Base-by-base conservation (phyloP, 306 rosid genomes). In the Begonia loranthoides region DNA sequence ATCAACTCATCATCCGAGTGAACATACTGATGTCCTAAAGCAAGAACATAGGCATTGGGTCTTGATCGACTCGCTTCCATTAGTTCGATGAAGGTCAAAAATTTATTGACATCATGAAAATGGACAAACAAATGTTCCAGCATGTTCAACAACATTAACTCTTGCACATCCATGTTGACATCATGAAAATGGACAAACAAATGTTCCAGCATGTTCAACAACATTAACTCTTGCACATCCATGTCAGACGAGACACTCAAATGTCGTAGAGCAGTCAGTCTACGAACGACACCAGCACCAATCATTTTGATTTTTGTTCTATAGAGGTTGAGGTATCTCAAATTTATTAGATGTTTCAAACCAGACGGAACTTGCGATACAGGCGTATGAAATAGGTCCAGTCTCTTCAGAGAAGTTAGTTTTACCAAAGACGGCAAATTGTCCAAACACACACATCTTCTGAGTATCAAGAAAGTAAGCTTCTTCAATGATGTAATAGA, bases 401-500 rank as follows among this genome's bases (percentile, higher is more conserved):
- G 44, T 41, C 51, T 12, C 44, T 38, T 40, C 14, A 66, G 10
- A 4, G 15, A 38, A 13, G 38, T 40, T 15, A 52, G 41, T 12
- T 59, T 47, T 24, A 13, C 47, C 7, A 66, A 13, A 6, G 51
- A 46, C 17, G 71, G 65, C 28, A 66, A 41, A 5, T 6, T 15
- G 0, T 13, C 13, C 43, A 66, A 43, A 1, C 6, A 0, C 0
- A 0, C 0, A 33, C 71, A 66, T 0, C 5, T 1, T 9, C 16
- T 2, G 17, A 66, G 65, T 52, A 22, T 9, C 24, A 66, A 22
- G 9, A 56, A 49, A 2, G 33, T 16, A 7, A 66, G 64, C 6
- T 11, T 52, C 19, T 39, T n/a, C 56, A 66, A 66, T 41, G 39
- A 13, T 7, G 60, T 46, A 3, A 58, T 34, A 0, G 65, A 58